Evolutionary conservation across 2,329 filamentous ascomycete genomes (phyloP).

Genomic region (Sporothrix humicola): DNA sequence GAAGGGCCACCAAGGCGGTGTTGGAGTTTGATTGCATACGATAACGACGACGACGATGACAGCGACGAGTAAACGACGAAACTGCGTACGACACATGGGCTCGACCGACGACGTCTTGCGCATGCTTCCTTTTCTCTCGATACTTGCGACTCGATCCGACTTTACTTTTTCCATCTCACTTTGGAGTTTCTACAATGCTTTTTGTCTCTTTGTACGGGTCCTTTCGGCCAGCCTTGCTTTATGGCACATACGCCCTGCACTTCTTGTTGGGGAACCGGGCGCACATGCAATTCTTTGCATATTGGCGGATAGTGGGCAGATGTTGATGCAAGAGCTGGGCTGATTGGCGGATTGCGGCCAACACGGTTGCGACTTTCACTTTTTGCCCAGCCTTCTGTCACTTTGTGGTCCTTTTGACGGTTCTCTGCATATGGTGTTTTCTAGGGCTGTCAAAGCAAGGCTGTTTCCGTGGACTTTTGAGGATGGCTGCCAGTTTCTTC

Average conservation of each 20-base stretch:
- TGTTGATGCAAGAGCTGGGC: too few relatives aligned
- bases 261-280: not conserved
- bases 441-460: not conserved
- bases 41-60: constrained; percentile 27
- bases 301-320: too few relatives aligned
- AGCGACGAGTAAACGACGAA: constrained; percentile 17
- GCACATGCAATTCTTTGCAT: too few relatives aligned
- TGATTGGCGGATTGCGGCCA: too few relatives aligned
- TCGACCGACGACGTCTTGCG: not conserved
- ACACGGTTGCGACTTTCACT: too few relatives aligned
- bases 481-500: not conserved
- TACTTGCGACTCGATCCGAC: not conserved
- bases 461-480: not conserved
- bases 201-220: not conserved
- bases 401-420: too few relatives aligned
- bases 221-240: not conserved
- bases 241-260: not conserved
- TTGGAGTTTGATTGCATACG: constrained; percentile 9
- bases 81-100: not conserved
- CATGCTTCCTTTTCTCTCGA: not conserved
- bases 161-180: not conserved
- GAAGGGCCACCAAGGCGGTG: not conserved
- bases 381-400: too few relatives aligned
- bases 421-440: not conserved
- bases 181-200: constrained; percentile 16